Base-by-base conservation (phyloP, 1,139 yeast genomes). In the Protomyces inouyei region DNA sequence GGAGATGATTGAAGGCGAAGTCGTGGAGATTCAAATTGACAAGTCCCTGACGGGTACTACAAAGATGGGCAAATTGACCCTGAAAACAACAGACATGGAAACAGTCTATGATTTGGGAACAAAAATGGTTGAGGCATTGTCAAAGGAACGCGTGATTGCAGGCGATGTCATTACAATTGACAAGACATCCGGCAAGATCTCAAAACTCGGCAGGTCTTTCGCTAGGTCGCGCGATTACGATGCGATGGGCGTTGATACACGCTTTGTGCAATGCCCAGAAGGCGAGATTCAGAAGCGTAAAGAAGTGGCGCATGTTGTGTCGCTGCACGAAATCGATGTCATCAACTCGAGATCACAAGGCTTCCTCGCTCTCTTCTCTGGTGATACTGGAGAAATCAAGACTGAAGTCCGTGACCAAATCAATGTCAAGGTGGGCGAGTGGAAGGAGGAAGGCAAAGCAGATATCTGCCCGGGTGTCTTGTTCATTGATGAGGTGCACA, bases 381-480 rank as follows among this genome's bases (percentile, higher is more conserved):
- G 98, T 70, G 98, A 93, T 75, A 93, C 98, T 32, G 98, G 98
- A 70, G 98, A 93, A 78, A 93, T 93, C 71, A 83, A 97, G 71
- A 83, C 95, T 12, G 98, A 95, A 76, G 95, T 95, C 45, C 85
- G 99, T 74, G 97, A 92, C 74, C 98, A 95, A 78, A 93, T 95
- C 75, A 93, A 95, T 77, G 84, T 92, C 61, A 93, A 93, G 77
- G 97, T 95, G 64, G 96, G 95, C 37, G 98, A 95, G 77, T 95
- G 98, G 98, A 90, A 88, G 73, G 99, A 95, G 79, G 98, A 95
- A 80, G 98, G 98, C 66, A 95, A 93, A 76, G 98, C 98, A 12
- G 97, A 92, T 72, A 92, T 95, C 70, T 88, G 91, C 60, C 98
- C 98, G n/a, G 99, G 99, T 70, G 98, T 95, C 12, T 80, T 95